These are phyloP conservation scores for Fusarium paranaense DNA, from an alignment of 2,329 filamentous ascomycete species.

Conservation along the genomic window DNA sequence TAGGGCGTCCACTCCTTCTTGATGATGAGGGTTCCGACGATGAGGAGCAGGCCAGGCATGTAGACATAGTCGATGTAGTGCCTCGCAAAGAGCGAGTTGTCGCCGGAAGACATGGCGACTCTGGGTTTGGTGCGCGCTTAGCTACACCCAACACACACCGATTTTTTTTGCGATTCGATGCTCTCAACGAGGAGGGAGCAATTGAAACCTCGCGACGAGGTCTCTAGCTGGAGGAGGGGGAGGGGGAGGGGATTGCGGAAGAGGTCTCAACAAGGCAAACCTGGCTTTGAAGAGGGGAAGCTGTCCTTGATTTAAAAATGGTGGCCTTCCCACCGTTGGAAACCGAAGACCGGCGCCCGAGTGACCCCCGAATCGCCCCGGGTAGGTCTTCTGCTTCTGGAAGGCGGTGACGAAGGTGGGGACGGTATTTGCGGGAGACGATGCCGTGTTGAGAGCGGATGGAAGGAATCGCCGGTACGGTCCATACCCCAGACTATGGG, in stretches of 20 bases:
- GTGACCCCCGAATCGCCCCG: slow-evolving; percentile 11
- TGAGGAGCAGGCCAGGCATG: slow-evolving; percentile 82
- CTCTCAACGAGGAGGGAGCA: neutral
- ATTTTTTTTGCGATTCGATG: neutral
- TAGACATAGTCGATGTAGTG: slow-evolving; percentile 84
- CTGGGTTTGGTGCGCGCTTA: slow-evolving; percentile 31
- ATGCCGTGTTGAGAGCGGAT: slow-evolving; percentile 16
- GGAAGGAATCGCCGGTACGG: neutral
- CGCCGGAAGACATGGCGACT: slow-evolving; percentile 39
- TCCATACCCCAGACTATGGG: slow-evolving; percentile 13
- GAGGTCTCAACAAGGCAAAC: slow-evolving; percentile 14
- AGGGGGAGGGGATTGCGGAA: slow-evolving; percentile 12
- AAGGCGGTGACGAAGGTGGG: slow-evolving; percentile 25
- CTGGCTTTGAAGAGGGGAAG: slow-evolving; percentile 29
- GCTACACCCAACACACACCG: slow-evolving; percentile 32
- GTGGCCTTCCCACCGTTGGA: slow-evolving; percentile 10
- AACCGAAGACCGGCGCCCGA: slow-evolving; percentile 34
- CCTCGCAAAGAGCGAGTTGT: slow-evolving; percentile 58
- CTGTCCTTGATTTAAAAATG: slow-evolving; percentile 24
- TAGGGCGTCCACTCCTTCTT: slow-evolving; percentile 83
- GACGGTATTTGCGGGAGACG: slow-evolving; percentile 19
- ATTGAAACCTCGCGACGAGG: slow-evolving; percentile 18
- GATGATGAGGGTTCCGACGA: slow-evolving; percentile 80
- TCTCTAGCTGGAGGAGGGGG: neutral
- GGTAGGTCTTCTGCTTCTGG: slow-evolving; percentile 16